Percentiles rank a stretch among this genome's conserved stretches.
phyloP scores from a whole-genome alignment of 331 rosid species.

The Rosa hybrid region DNA sequence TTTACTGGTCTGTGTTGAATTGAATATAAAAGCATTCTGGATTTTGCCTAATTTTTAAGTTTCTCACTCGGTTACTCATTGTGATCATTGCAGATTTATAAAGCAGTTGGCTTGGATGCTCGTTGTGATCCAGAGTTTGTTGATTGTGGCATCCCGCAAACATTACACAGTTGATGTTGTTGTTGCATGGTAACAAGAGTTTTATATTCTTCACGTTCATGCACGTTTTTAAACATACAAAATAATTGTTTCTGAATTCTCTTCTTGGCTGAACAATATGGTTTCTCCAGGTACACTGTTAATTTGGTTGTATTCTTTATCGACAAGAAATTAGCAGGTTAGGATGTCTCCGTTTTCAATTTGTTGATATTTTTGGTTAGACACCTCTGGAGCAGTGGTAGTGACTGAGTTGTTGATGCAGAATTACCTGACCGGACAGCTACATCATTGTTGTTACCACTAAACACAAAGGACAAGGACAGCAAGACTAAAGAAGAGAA shows the following conservation, averaged over 20 bases:
- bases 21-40: not conserved
- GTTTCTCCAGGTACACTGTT: conserved; percentile 49
- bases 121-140: conserved; percentile 76
- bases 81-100: conserved; percentile 47
- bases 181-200: conserved; percentile 76
- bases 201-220: not conserved
- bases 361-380: conserved; percentile 14
- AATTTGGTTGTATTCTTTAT: conserved; percentile 54
- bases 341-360: not conserved
- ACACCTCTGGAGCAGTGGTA: conserved; percentile 14
- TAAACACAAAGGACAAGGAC: conserved; percentile 75
- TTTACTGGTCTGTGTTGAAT: not conserved
- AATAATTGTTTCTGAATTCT: not conserved
- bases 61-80: not conserved
- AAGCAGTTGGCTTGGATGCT: conserved; percentile 91
- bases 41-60: not conserved
- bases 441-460: conserved; percentile 61
- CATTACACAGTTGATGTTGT: conserved; percentile 95
- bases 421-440: conserved; percentile 85
- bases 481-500: conserved; percentile 79
- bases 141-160: conserved; percentile 95
- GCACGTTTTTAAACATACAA: not conserved
- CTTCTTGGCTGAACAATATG: conserved; percentile 1
- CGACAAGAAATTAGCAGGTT: conserved; percentile 48
- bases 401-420: conserved; percentile 44